Conservation (phyloP, 148 eudicot genomes). For the Cornus suecica region DNA sequence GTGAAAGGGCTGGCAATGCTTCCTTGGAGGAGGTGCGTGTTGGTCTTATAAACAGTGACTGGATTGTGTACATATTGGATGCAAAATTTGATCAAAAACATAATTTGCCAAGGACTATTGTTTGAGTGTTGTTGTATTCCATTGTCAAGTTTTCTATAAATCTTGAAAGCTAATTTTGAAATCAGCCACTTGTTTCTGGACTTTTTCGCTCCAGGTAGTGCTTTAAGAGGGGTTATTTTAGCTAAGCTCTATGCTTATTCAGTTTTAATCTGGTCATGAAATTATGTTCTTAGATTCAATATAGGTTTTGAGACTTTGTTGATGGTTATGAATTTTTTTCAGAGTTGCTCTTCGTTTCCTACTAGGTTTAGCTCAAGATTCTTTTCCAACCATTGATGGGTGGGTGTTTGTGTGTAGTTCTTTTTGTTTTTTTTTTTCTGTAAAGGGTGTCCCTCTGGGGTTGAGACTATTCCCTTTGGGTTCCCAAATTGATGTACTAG, state of each 20-base stretch:
- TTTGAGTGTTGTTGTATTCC: background rate
- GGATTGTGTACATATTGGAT: background rate
- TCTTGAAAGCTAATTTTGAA: background rate
- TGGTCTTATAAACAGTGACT: background rate
- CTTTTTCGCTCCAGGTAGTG: background rate
- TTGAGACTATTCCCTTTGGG: too few relatives aligned
- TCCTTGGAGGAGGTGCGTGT: constrained; percentile 86
- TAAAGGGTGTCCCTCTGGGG: too few relatives aligned
- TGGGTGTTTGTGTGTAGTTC: background rate
- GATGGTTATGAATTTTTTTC: background rate
- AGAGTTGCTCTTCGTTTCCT: background rate
- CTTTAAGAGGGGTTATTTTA: background rate
- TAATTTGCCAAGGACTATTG: background rate
- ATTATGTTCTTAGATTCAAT: background rate
- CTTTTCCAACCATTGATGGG: background rate
- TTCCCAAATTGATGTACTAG: too few relatives aligned
- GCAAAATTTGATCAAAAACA: background rate
- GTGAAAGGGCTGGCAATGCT: constrained; percentile 98
- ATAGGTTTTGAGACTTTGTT: background rate
- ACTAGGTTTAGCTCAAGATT: background rate
- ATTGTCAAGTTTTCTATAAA: background rate
- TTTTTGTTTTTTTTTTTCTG: too few relatives aligned
- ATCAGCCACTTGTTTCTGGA: background rate
- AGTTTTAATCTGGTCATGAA: background rate
- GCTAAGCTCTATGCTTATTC: background rate